These are phyloP conservation scores for Lentinula boryana DNA, from an alignment of 768 basidiomycete species.

Conservation along the genomic window DNA sequence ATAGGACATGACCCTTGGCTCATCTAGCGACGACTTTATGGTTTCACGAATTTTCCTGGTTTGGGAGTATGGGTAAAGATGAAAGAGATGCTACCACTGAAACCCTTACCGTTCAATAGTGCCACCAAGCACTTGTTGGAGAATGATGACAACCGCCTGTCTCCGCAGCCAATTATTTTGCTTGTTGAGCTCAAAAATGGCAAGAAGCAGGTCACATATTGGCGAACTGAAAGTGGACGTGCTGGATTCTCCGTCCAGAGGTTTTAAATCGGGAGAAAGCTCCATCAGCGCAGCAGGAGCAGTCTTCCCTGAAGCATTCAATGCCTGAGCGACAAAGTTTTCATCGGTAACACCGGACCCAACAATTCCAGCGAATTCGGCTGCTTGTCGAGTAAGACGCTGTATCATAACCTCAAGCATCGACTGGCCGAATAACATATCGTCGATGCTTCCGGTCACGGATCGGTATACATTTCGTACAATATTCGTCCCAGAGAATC, in stretches of 20 bases:
- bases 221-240: constrained; percentile 87
- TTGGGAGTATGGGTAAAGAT: constrained; percentile 1
- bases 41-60: constrained; percentile 84
- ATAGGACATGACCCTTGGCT: constrained; percentile 62
- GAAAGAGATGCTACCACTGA: background rate
- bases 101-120: constrained; percentile 87
- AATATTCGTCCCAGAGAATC: constrained; percentile 66
- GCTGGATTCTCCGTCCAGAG: constrained; percentile 83
- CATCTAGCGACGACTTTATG: constrained; percentile 56
- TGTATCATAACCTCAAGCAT: constrained; percentile 96
- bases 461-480: constrained; percentile 87
- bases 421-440: constrained; percentile 93
- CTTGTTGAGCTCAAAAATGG: constrained; percentile 92
- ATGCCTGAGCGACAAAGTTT: constrained; percentile 75
- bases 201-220: constrained; percentile 89
- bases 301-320: constrained; percentile 62
- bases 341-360: constrained; percentile 78
- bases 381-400: constrained; percentile 83
- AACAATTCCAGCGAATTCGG: constrained; percentile 80
- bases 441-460: constrained; percentile 92
- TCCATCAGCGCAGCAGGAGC: constrained; percentile 64
- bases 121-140: constrained; percentile 92
- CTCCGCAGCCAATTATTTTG: constrained; percentile 94
- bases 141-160: constrained; percentile 93
- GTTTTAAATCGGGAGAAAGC: constrained; percentile 72